These are phyloP conservation scores for Allantophomopsis cytisporea DNA, from an alignment of 2,329 filamentous ascomycete genomes.

Conservation along the genomic window DNA sequence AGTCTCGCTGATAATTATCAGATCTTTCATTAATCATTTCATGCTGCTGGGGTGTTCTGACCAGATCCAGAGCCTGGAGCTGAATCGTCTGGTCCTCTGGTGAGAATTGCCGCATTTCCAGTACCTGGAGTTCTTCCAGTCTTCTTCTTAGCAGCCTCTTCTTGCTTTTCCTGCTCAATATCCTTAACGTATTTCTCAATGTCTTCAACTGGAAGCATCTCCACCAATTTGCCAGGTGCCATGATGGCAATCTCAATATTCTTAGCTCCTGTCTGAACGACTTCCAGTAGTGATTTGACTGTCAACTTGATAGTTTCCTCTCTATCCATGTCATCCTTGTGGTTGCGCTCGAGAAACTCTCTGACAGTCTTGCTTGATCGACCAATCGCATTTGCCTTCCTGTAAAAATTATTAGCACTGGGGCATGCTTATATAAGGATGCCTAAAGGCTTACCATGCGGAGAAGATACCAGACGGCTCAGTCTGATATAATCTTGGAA, in stretches of 20 bases:
- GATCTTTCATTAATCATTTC: too few relatives aligned
- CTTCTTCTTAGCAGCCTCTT: constrained; percentile 97
- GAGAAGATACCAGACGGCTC: constrained; percentile 99
- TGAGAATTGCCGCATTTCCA: constrained; percentile 61
- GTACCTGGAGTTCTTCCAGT: constrained; percentile 59
- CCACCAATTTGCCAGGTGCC: constrained; percentile 80
- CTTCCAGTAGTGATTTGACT: constrained; percentile 95
- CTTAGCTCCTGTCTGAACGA: constrained; percentile 97
- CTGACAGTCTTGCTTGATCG: constrained; percentile 97
- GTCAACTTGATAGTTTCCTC: constrained; percentile 93
- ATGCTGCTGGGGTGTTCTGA: too few relatives aligned
- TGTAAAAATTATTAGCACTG: constrained; percentile 23
- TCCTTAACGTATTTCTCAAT: constrained; percentile 97
- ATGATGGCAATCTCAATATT: constrained; percentile 99
- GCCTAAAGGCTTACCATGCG: constrained; percentile 58
- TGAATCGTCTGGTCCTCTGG: constrained; percentile 35
- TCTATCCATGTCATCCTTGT: constrained; percentile 95
- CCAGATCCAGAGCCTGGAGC: constrained; percentile 10
- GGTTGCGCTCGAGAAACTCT: constrained; percentile 96
- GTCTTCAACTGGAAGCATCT: constrained; percentile 89
- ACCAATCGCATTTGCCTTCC: constrained; percentile 98
- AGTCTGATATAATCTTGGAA: constrained; percentile 88
- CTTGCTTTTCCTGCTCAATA: constrained; percentile 98
- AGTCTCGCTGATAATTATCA: constrained; percentile 2
- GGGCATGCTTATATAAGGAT: not conserved